Evolutionary conservation across 495 filamentous ascomycete species (phyloP), one percentile per base, ranked within the genome.

Genomic region (Friedmanniomyces endolithicus): DNA sequence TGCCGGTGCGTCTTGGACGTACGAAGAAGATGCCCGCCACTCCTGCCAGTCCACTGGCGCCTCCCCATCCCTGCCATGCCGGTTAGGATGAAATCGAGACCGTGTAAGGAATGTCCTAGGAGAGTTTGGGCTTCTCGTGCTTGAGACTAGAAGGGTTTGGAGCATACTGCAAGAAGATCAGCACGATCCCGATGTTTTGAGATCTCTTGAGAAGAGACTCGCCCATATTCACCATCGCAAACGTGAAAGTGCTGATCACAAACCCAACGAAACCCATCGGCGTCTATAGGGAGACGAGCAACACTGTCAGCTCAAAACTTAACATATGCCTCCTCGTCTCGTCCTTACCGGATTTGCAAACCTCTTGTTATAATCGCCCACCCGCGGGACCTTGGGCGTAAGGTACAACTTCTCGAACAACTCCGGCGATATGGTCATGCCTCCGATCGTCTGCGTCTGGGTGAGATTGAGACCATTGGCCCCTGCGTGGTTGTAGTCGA

Each of bases 371-470:
- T 70, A 70, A 55, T 78, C 75, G 44, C 71, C 72, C 1, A 67
- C 66, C 16, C 72, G 68, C 8, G 72, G 72, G 16, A 71, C 67
- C 54, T 80, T 78, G 1, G 76, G 76, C 1, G 75, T 73, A 20
- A 80, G 69, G 59, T 78, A 80, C 11, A 78, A 71, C 64, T 78
- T 78, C 67, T 80, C 75, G 41, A 78, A 80, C 22, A 78, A 66
- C 69, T 78, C 76, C 14, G 75, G 74, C 6, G 75, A 73, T 35
- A 63, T 59, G 17, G 56, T 60, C 57, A 63, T 57, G 41, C 35
- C 51, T 29, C 39, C 47, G 9, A 14, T 48, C 17, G 59, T 58
- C 49, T 57, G 53, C 19, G 45, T 55, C 16, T 50, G 52, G 22
- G 44, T 49, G 46, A 55, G 57, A 22, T 48, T 50, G 25, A 41